Conservation (phyloP, 164 flowering plant genomes). For the Malania oleifera region DNA sequence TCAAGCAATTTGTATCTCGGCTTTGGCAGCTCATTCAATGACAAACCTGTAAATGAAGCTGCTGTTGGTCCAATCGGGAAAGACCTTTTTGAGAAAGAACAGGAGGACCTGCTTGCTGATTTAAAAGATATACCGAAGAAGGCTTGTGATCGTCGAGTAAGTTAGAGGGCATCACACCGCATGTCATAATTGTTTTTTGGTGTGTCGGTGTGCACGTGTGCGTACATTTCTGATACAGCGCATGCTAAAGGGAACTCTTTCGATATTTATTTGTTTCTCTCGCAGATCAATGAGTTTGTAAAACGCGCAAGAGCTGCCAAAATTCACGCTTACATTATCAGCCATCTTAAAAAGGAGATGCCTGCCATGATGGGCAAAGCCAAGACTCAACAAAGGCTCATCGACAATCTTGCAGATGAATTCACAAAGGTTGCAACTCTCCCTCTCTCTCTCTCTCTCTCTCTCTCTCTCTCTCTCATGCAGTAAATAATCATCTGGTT, state of each 20-base stretch:
- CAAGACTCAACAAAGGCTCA: constrained; percentile 75
- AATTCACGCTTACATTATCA: constrained; percentile 91
- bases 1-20: not conserved
- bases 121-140: constrained; percentile 90
- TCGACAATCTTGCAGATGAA: constrained; percentile 77
- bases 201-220: no score
- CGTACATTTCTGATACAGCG: not conserved
- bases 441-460: constrained; percentile 13
- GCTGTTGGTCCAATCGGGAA: constrained; percentile 73
- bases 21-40: constrained; percentile 81
- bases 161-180: constrained; percentile 12
- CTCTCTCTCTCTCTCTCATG: constrained; percentile 5
- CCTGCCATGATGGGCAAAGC: constrained; percentile 94
- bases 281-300: constrained; percentile 93
- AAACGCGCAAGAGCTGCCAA: constrained; percentile 98
- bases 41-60: constrained; percentile 77
- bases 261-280: not conserved
- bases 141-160: constrained; percentile 95
- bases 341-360: constrained; percentile 95
- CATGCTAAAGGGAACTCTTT: not conserved
- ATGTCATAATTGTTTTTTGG: not conserved
- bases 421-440: constrained; percentile 60
- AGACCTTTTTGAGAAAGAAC: constrained; percentile 91
- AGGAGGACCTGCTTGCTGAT: constrained; percentile 87
- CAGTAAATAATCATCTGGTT: not conserved